Base-by-base conservation (phyloP, 2,329 filamentous ascomycete species). In the Neonectria sp. region DNA sequence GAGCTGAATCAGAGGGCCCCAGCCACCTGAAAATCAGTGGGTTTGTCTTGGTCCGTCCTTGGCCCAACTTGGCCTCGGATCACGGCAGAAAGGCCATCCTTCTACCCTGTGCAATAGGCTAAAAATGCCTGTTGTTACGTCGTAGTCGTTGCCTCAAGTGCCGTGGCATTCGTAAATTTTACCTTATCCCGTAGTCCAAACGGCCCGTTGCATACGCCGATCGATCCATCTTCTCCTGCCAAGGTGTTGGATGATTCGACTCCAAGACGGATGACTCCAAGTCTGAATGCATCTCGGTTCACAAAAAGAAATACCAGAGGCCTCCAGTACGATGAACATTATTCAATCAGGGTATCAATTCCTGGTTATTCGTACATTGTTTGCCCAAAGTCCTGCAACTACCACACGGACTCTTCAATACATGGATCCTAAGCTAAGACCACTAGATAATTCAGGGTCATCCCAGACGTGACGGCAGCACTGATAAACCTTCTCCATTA, bases 21-120 rank as follows among this genome's bases (percentile, higher is more conserved):
- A 56, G 27, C 60, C 60, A 40, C 43, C 25, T 24, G 24, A 12
- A 37, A 45, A 21, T 13, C 40, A 60, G 56, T 60, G 43, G 51
- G 27, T 21, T 35, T 15, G 24, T 56, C 57, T 51, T 60, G 6
- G 8, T 17, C n/a, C 31, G 33, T 24, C 31, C 48, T 33, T 52
- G 27, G 15, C 46, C 57, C 29, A 48, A n/a, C 57, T 65, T 56
- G 63, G 63, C 57, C 46, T 61, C 63, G 63, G 63, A 53, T 57
- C 27, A 57, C 57, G 63, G 57, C 57, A 65, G 43, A 33, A 21
- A 12, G 43, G n/a, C 21, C 24, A 9, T 21, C 37, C 17, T 45
- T 45, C 33, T 27, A 35, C 45, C 17, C 2, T 43, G 5, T 21
- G 5, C 4, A 33, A 21, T 33, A 25, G 46, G 24, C n/a, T 15